Evolutionary conservation across 306 rosid species (phyloP).

Genomic region (Lupinus albus): DNA sequence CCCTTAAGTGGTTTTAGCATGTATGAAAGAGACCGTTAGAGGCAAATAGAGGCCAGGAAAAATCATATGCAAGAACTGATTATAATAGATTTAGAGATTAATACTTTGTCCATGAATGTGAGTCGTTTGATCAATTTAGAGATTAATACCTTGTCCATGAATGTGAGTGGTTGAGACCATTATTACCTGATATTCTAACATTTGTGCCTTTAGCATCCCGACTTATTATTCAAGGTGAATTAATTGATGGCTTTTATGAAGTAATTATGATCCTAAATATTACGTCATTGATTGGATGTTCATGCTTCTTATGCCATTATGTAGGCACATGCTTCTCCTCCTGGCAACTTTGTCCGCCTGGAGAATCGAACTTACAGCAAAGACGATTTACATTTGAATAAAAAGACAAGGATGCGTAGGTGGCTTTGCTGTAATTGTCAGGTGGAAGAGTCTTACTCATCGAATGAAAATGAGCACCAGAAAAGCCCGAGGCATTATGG

Average conservation of each 20-base stretch:
- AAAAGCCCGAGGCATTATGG: constrained; percentile 71
- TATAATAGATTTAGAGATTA: no score
- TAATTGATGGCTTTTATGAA: not conserved
- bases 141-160: no score
- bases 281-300: not conserved
- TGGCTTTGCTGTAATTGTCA: constrained; percentile 93
- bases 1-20: no score
- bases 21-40: no score
- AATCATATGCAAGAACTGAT: no score
- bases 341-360: constrained; percentile 66
- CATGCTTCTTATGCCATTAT: constrained; percentile 33
- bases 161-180: no score
- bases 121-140: no score
- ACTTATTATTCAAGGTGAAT: not conserved
- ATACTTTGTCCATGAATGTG: no score
- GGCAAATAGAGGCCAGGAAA: no score
- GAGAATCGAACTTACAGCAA: constrained; percentile 44
- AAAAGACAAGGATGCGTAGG: constrained; percentile 83
- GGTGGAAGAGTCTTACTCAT: constrained; percentile 73
- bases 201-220: not conserved
- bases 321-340: constrained; percentile 82
- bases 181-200: not conserved
- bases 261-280: constrained; percentile 3
- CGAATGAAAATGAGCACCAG: constrained; percentile 72
- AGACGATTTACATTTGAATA: constrained; percentile 59